Evolutionary conservation across 768 basidiomycete genomes (phyloP), one percentile per base, ranked within the genome.

Genomic region (Mycena crocata): DNA sequence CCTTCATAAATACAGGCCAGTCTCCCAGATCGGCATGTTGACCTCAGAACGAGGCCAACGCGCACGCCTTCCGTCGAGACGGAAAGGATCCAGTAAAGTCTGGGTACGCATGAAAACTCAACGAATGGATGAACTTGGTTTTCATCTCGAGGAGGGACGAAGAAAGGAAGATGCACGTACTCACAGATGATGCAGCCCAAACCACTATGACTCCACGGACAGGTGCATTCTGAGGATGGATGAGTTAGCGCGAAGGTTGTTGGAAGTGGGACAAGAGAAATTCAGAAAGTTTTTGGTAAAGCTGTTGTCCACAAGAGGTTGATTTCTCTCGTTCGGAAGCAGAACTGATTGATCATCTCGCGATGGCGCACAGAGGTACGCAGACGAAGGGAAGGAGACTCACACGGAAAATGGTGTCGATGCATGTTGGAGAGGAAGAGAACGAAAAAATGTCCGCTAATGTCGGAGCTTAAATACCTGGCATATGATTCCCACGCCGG

Each of bases 261-360:
- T 26, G 32, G 31, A 21, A 44, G 26, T 34, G 31, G 13, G n/a
- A 32, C 49, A 23, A 55, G 56, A 26, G 45, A 56, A 48, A 35
- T 30, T 66, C 65, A 66, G 65, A 61, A 48, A 56, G 23, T 55
- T 66, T 42, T 54, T 62, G 60, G 50, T 54, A 56, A 26, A 48
- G 17, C 8, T 57, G 58, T 34, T 66, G 65, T 66, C 65, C 65
- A 66, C 65, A 66, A 66, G 65, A 66, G 65, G 59, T 61, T 66
- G 62, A 57, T 64, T 66, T 28, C 58, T 61, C 65, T 66, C 65
- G 59, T 66, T 66, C 65, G 65, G 65, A 61, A 66, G 65, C 65
- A 66, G 65, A 66, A 66, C 65, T 66, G 58, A 61, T 37, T 66
- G 39, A 37, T 65, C 64, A 67, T 62, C 61, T 32, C 28, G 23